phyloP scores from a whole-genome alignment of 2,329 filamentous ascomycete genomes.

The Trichoderma lentiforme region DNA sequence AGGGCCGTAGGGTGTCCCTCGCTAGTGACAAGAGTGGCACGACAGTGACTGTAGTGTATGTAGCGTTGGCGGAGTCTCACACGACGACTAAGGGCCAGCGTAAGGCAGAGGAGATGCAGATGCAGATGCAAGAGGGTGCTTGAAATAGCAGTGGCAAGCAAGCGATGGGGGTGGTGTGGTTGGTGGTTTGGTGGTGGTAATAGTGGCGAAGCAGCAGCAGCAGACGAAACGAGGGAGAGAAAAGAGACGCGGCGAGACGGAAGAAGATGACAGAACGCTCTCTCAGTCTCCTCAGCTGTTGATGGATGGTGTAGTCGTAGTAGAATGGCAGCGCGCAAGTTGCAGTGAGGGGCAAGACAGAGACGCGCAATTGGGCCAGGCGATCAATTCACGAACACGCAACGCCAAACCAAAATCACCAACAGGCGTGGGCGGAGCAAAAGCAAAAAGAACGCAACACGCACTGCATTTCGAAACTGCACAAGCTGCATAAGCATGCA shows the following conservation, averaged over 20 bases:
- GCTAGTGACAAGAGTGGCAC: conserved; percentile 18
- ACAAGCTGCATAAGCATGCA: conserved; percentile 9
- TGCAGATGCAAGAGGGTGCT: background rate
- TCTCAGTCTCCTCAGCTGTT: background rate
- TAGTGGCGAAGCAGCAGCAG: background rate
- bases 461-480: background rate
- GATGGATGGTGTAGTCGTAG: background rate
- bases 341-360: background rate
- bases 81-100: background rate
- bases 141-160: background rate
- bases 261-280: background rate
- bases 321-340: background rate
- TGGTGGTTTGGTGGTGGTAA: background rate
- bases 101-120: background rate
- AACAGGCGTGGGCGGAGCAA: conserved; percentile 3
- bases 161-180: background rate
- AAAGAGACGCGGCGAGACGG: background rate
- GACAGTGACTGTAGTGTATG: background rate
- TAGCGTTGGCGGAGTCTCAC: conserved; percentile 15
- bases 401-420: background rate
- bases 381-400: background rate
- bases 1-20: conserved; percentile 12
- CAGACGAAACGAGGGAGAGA: background rate
- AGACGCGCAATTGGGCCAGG: background rate
- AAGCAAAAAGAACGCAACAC: background rate